Conservation (phyloP, 148 eudicot species). For the Rhododendron williamsianum region DNA sequence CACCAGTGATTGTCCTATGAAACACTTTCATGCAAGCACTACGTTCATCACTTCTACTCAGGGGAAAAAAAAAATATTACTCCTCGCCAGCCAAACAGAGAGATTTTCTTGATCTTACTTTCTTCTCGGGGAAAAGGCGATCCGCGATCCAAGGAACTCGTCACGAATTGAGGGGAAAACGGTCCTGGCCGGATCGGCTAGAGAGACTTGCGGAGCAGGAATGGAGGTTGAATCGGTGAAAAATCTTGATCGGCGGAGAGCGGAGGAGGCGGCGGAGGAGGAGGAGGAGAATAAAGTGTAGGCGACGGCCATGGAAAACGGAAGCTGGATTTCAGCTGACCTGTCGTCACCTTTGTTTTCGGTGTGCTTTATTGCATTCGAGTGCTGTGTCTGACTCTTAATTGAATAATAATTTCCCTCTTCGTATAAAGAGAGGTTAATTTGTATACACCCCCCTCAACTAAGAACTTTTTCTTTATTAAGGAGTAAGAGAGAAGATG, state of each 20-base stretch:
- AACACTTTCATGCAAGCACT: background rate
- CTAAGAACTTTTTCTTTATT: too few relatives aligned
- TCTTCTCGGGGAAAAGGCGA: background rate
- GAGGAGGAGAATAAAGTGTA: background rate
- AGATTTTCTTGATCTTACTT: background rate
- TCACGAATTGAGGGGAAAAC: background rate
- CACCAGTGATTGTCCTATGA: background rate
- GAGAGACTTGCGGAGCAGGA: background rate
- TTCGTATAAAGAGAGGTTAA: background rate
- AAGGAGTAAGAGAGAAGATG: too few relatives aligned
- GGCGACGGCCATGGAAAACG: background rate
- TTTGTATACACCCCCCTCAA: too few relatives aligned
- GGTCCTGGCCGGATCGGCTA: background rate
- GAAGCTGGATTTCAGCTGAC: background rate
- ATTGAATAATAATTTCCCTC: background rate
- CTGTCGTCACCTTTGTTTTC: background rate
- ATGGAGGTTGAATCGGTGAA: background rate
- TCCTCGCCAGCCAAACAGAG: background rate
- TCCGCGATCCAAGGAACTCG: background rate
- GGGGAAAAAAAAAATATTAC: background rate
- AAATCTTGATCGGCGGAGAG: background rate
- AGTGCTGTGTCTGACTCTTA: background rate
- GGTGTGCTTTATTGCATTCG: background rate
- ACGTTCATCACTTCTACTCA: background rate
- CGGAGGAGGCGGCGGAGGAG: background rate